Base-by-base conservation (phyloP, 306 rosid genomes). In the Cucurbita ficifolia region DNA sequence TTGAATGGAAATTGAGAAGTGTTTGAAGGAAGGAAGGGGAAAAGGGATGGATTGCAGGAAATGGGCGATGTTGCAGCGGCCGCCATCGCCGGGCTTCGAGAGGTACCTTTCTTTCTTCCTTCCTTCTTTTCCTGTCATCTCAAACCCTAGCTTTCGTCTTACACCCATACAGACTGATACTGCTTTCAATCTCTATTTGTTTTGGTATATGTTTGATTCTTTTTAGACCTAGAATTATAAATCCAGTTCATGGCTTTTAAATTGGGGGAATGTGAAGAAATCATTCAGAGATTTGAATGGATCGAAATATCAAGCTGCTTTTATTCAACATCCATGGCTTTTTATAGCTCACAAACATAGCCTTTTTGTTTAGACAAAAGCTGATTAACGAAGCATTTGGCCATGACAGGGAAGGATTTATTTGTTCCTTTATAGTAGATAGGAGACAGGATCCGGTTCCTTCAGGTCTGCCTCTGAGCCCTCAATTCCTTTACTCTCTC, bases 1-100 rank as follows among this genome's bases (percentile, higher is more conserved):
- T 29, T 29, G 33, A 29, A 29, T 29, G 3, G 33, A 29, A 29
- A 29, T 49, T 49, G 2, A 49, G 53, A 49, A 14, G 5, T n/a
- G 33, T 29, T 29, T 29, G 33, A 49, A 48, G 52, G 29, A 48
- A 48, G 52, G 52, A 48, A 49, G 53, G 2, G 18, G 53, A 49
- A 49, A 33, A 75, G 61, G 78, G 78, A 75, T 49, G 78, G 71
- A 43, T 46, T 75, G 57, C 78, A 75, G 72, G 72, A 75, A 52
- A 9, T 61, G 59, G 72, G 61, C 24, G 49, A 61, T 36, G 57
- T 61, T 17, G 78, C 78, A 36, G 78, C 72, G 35, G 70, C 78
- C 1, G 78, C 78, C 54, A 35, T 75, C 11, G 48, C 78, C 60
- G 78, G 61, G 72, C 33, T 75, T 49, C 49, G 78, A 24, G 78